Base-by-base conservation (phyloP, 2,329 filamentous ascomycete genomes). In the Talaromyces albobiverticillius region DNA sequence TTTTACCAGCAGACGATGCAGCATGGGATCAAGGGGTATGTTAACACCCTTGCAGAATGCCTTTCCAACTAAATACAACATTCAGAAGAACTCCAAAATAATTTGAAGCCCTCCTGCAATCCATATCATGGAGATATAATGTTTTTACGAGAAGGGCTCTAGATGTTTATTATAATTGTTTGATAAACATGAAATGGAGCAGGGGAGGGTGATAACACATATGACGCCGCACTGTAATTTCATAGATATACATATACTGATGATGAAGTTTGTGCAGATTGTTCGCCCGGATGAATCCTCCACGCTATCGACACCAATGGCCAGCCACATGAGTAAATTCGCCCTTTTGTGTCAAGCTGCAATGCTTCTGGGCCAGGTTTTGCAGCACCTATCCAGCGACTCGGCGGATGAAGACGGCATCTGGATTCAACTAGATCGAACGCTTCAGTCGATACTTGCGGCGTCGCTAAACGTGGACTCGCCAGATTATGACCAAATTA, bases 311-410 rank as follows among this genome's bases (percentile, higher is more conserved):
- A 59, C 54, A 10, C 62, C 62, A 36, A 58, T 59, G 56, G 59
- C 53, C 34, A 51, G 48, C 22, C 61, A 64, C 38, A 64, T 64
- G 61, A 64, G 62, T 43, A 64, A 59, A 53, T 64, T 61, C 45
- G 54, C 59, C 18, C 46, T 61, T 23, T n/a, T 55, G 14, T 51
- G 54, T 48, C 46, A 59, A 34, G 34, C 53, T 46, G 31, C 60
- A 46, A 40, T 56, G 46, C 41, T 57, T 13, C 42, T 62, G 46
- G 58, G 51, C 32, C 57, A 60, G 26, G 55, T 59, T 18, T 26
- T 60, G 2, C 26, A 54, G 6, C 40, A 48, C 23, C 23, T 59
- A 7, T 47, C 57, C 2, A 47, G 18, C 16, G 18, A 26, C 8
- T 32, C 31, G 6, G 31, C 8, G 11, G 34, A 46, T 16, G 8